phyloP scores from a whole-genome alignment of 768 basidiomycete species.

The Aureoboletus auriporus region DNA sequence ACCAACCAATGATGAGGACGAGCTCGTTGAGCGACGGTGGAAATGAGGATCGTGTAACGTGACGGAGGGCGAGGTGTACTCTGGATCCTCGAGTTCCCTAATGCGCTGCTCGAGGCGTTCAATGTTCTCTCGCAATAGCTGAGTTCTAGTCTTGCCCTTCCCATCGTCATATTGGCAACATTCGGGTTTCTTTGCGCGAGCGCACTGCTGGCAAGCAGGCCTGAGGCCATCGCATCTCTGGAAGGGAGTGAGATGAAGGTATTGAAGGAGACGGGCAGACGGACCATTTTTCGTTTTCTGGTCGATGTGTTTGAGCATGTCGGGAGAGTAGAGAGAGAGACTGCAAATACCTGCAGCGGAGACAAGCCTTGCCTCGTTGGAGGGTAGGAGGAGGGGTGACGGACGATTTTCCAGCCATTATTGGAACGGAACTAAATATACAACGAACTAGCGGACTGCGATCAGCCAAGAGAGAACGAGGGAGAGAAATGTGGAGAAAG shows the following conservation, averaged over 20 bases:
- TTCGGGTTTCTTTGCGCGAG: conserved; percentile 71
- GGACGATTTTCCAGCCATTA: conserved; percentile 32
- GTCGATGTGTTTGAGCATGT: conserved; percentile 13
- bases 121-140: conserved; percentile 75
- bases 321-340: not conserved
- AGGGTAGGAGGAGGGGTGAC: conserved; percentile 38
- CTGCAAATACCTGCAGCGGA: conserved; percentile 59
- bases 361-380: conserved; percentile 68
- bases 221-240: conserved; percentile 77
- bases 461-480: not conserved
- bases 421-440: conserved; percentile 35
- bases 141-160: conserved; percentile 78
- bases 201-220: conserved; percentile 76
- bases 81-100: conserved; percentile 72
- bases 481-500: not conserved
- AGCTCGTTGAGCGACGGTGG: conserved; percentile 40
- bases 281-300: conserved; percentile 71
- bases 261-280: conserved; percentile 4
- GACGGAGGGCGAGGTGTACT: conserved; percentile 64
- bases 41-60: conserved; percentile 66
- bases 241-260: conserved; percentile 8
- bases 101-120: conserved; percentile 67
- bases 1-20: conserved; percentile 46
- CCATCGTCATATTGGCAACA: conserved; percentile 81
- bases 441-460: conserved; percentile 16